Evolutionary conservation across 2,329 filamentous ascomycete species (phyloP).

Genomic region (Emergomyces orientalis): DNA sequence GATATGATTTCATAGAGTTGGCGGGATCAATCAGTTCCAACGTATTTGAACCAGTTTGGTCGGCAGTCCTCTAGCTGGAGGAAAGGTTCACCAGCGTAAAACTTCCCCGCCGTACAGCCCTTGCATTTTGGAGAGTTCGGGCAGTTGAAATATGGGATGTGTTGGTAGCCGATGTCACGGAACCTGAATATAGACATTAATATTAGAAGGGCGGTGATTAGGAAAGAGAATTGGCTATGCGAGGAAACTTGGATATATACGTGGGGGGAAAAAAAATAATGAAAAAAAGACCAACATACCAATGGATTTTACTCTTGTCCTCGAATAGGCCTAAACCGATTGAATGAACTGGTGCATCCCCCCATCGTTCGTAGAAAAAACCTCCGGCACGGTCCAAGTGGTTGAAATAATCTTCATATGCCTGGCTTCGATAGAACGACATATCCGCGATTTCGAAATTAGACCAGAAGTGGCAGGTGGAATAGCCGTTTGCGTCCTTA

Average conservation of each 20-base stretch:
- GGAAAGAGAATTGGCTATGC: neutral
- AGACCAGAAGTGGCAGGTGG: conserved; percentile 98
- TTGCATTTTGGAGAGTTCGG: conserved; percentile 91
- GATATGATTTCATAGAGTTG: neutral
- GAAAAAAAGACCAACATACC: conserved; percentile 48
- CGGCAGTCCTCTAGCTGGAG: conserved; percentile 86
- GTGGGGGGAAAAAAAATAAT: neutral
- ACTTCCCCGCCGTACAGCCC: conserved; percentile 74
- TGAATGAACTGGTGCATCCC: conserved; percentile 92
- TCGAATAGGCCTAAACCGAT: conserved; percentile 89
- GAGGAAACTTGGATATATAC: too few relatives aligned
- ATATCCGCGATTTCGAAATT: conserved; percentile 97
- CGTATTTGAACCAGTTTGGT: conserved; percentile 95
- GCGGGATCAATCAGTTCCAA: conserved; percentile 54
- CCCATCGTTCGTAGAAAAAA: conserved; percentile 99
- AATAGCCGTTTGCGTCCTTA: conserved; percentile 77
- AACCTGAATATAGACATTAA: conserved; percentile 57
- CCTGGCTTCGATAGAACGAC: conserved; percentile 80
- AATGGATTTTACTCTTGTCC: conserved; percentile 83
- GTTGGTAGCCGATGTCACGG: conserved; percentile 97
- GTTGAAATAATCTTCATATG: conserved; percentile 92
- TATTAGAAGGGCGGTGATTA: neutral
- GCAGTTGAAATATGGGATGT: conserved; percentile 98
- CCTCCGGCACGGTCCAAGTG: conserved; percentile 88
- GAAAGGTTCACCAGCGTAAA: conserved; percentile 81